phyloP scores from a whole-genome alignment of 495 filamentous ascomycete species.

The Aspergillus hancockii region DNA sequence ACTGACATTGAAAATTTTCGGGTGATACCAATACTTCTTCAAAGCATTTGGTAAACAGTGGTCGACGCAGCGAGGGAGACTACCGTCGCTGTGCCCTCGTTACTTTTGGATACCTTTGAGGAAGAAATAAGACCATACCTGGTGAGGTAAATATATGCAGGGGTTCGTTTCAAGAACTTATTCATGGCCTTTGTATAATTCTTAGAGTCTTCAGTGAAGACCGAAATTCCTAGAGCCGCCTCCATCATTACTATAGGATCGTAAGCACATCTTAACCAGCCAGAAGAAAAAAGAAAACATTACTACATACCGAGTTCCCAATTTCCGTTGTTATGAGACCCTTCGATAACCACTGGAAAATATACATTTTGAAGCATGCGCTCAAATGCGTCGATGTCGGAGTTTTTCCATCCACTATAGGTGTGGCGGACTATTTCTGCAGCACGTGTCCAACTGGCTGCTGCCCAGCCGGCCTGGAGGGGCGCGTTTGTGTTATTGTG shows the following conservation, averaged over 20 bases:
- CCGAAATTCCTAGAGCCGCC: slow-evolving; percentile 26
- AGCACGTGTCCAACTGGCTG: slow-evolving; percentile 25
- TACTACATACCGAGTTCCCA: slow-evolving; percentile 32
- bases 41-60: slow-evolving; percentile 9
- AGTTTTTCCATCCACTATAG: slow-evolving; percentile 22
- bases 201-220: slow-evolving; percentile 26
- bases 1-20: slow-evolving; percentile 13
- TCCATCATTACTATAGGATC: slow-evolving; percentile 26
- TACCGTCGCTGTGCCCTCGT: too few relatives aligned
- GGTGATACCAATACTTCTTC: slow-evolving; percentile 16
- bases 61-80: too few relatives aligned
- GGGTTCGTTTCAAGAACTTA: slow-evolving; percentile 24
- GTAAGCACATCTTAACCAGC: neutral
- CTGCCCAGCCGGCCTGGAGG: slow-evolving; percentile 29
- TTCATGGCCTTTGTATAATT: slow-evolving; percentile 27
- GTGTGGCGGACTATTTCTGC: slow-evolving; percentile 30
- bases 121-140: too few relatives aligned
- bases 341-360: slow-evolving; percentile 25
- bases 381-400: slow-evolving; percentile 22
- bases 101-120: too few relatives aligned
- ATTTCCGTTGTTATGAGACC: slow-evolving; percentile 25
- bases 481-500: slow-evolving; percentile 30
- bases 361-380: slow-evolving; percentile 28
- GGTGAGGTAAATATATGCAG: slow-evolving; percentile 29
- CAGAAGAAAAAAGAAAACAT: too few relatives aligned